Base-by-base conservation (phyloP, 2,329 filamentous ascomycete species). In the Trichophyton simii region DNA sequence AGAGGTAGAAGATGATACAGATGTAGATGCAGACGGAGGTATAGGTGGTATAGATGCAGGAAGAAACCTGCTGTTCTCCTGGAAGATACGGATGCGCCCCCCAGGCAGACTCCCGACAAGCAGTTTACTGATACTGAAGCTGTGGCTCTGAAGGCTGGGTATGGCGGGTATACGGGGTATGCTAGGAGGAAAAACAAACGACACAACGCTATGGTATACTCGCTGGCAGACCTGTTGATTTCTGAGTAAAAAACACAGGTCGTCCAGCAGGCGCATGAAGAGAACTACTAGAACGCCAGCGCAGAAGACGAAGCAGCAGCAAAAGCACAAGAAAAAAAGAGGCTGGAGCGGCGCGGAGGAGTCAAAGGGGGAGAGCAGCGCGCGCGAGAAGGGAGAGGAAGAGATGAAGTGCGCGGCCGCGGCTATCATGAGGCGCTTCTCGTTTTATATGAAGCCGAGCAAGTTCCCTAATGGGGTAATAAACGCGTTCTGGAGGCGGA, bases 391-490 rank as follows among this genome's bases (percentile, higher is more conserved):
- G 52, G 36, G 31, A 46, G 42, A 28, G 46, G 11, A 41, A 41
- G 44, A 44, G 18, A 57, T 13, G 41, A 44, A 25, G 11, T 25
- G 60, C 15, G 31, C 25, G 59, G 57, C 61, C 13, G 61, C 38
- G 58, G 11, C 52, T 34, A 48, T 38, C 59, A 61, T 58, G 46
- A 18, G 57, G 58, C 15, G 59, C n/a, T 44, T 44, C 34, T 38
- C 9, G 8, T 38, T 9, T 38, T 38, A 38, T 38, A 38, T 63
- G 28, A 57, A 57, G 57, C 44, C 20, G 60, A 42, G 58, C 15
- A 20, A 28, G 60, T 64, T 60, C 46, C 54, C 57, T 41, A 59
- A 59, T 59, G 44, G 42, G 55, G 55, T 15, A 58, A 58, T 58
- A 58, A 42, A 28, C 55, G 50, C 50, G 31, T 34, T n/a, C 34